phyloP scores from a whole-genome alignment of 1,284 basidiomycete species.

The Anthracocystis walkeri region DNA sequence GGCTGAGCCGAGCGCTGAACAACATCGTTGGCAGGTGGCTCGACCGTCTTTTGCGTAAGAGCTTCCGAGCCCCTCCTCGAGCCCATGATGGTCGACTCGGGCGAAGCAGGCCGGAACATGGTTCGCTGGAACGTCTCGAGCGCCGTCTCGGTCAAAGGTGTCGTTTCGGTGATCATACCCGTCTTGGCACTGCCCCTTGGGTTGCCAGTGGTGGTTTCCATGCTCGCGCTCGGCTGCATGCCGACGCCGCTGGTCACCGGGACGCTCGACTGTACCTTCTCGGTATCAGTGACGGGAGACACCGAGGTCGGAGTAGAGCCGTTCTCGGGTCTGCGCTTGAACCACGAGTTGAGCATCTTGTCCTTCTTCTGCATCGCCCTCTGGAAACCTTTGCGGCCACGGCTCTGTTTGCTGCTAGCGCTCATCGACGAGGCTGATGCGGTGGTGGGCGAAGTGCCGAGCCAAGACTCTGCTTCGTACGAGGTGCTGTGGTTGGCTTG shows the following conservation, averaged over 20 bases:
- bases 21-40: conserved; percentile 3
- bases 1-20: background rate
- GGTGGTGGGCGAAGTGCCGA: conserved; percentile 35
- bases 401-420: conserved; percentile 37
- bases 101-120: conserved; percentile 37
- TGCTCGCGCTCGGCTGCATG: background rate
- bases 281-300: conserved; percentile 6
- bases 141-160: conserved; percentile 34
- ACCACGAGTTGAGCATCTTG: conserved; percentile 55
- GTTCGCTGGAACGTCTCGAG: conserved; percentile 36
- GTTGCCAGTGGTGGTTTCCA: background rate
- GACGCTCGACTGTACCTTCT: conserved; percentile 1
- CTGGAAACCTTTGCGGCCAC: conserved; percentile 39
- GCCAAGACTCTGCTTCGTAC: conserved; percentile 38
- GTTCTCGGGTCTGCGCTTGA: conserved; percentile 42
- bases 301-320: conserved; percentile 3
- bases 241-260: background rate
- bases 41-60: conserved; percentile 38
- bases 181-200: background rate
- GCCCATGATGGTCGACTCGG: conserved; percentile 51
- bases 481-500: conserved; percentile 9
- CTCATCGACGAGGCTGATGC: conserved; percentile 31
- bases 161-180: conserved; percentile 6
- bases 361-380: conserved; percentile 50
- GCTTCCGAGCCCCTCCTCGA: conserved; percentile 49